Conservation (phyloP, 2,329 filamentous ascomycete genomes). For the Penicillium paneum region DNA sequence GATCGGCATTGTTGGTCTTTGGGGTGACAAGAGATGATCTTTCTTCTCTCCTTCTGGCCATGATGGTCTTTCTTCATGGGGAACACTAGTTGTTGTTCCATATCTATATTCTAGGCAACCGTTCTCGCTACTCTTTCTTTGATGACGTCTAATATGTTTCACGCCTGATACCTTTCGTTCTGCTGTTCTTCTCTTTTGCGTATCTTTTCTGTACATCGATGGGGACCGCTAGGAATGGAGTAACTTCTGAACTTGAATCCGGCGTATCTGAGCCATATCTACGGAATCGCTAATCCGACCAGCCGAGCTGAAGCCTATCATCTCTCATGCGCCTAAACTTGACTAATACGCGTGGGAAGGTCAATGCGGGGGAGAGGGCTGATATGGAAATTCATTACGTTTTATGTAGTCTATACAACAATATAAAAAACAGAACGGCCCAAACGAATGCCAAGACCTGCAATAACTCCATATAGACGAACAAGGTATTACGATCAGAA, state of each 20-base stretch:
- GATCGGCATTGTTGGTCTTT: slow-evolving; percentile 49
- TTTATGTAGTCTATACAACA: neutral
- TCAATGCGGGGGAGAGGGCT: neutral
- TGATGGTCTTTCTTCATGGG: neutral
- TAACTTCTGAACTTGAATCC: neutral
- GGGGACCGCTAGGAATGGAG: neutral
- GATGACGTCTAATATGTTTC: neutral
- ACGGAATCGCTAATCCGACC: neutral
- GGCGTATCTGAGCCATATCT: neutral
- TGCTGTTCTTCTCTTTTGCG: neutral
- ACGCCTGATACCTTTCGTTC: slow-evolving; percentile 1
- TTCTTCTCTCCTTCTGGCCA: neutral
- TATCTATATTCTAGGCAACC: neutral
- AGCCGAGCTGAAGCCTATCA: neutral
- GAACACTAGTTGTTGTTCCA: slow-evolving; percentile 7
- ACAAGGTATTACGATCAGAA: no score
- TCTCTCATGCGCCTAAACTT: neutral
- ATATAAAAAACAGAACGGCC: neutral
- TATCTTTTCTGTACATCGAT: neutral
- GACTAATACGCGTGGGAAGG: neutral
- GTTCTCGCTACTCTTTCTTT: neutral
- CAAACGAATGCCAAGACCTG: neutral
- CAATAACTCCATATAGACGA: neutral
- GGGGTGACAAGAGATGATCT: slow-evolving; percentile 41
- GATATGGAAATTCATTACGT: neutral